These are phyloP conservation scores for Candida ortonii DNA, from an alignment of 805 yeast genomes.

Conservation along the genomic window DNA sequence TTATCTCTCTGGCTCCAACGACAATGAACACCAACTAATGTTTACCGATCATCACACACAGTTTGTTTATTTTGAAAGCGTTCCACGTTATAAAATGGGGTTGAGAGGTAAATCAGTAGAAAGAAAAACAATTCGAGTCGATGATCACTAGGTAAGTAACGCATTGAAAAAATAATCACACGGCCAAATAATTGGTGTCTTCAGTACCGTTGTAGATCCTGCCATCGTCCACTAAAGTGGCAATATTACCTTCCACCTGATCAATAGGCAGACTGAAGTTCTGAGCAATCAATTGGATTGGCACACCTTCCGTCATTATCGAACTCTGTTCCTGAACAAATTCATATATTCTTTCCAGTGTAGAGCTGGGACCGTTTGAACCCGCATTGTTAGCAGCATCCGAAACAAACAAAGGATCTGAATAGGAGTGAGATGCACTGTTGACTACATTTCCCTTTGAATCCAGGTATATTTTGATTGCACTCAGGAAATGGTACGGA, in stretches of 20 bases:
- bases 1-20: conserved; percentile 7
- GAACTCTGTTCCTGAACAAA: conserved; percentile 49
- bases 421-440: conserved; percentile 24
- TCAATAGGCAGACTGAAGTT: conserved; percentile 48
- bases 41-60: no score
- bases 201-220: conserved; percentile 67
- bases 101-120: not conserved
- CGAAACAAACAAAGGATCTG: conserved; percentile 42
- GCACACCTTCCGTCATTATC: conserved; percentile 76
- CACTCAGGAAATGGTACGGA: conserved; percentile 63
- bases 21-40: no score
- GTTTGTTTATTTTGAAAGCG: no score
- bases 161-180: conserved; percentile 28
- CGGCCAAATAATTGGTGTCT: conserved; percentile 58
- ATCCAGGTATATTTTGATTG: conserved; percentile 53
- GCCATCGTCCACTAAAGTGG: conserved; percentile 61
- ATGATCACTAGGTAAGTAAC: no score
- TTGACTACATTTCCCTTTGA: conserved; percentile 43
- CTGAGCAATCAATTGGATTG: conserved; percentile 58
- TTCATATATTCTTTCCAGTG: conserved; percentile 45
- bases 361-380: conserved; percentile 25
- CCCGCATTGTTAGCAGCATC: conserved; percentile 32
- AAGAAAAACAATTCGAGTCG: conserved; percentile 6
- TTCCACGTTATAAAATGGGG: no score
- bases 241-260: conserved; percentile 49